Evolutionary conservation across 2,329 filamentous ascomycete genomes (phyloP).

Genomic region (Tympanopsis confertula): DNA sequence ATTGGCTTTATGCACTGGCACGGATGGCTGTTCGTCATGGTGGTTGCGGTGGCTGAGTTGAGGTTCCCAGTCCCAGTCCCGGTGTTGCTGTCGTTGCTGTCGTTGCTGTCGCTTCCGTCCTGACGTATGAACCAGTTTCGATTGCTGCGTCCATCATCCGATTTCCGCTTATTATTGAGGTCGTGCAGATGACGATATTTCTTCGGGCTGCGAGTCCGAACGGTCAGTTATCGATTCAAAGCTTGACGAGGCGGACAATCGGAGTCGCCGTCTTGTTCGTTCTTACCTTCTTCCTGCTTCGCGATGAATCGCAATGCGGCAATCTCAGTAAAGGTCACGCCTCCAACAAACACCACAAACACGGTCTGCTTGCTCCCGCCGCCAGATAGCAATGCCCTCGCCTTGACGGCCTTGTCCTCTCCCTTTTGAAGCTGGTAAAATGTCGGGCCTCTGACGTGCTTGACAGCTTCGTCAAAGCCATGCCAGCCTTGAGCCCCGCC

Average conservation of each 20-base stretch:
- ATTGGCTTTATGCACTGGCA: too few relatives aligned
- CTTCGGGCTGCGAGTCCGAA: conserved; percentile 46
- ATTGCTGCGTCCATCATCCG: conserved; percentile 78
- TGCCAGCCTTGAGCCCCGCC: conserved; percentile 72
- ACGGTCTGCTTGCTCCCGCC: conserved; percentile 65
- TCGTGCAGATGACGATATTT: conserved; percentile 85
- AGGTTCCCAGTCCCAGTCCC: too few relatives aligned
- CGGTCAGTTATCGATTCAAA: too few relatives aligned
- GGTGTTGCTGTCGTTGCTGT: background rate
- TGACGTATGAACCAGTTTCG: conserved; percentile 57
- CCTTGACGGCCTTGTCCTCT: conserved; percentile 83
- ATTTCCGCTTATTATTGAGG: conserved; percentile 80
- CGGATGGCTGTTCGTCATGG: background rate
- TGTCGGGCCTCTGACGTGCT: conserved; percentile 75
- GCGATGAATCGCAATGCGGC: conserved; percentile 85
- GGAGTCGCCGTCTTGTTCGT: too few relatives aligned
- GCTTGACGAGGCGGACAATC: too few relatives aligned
- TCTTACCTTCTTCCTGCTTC: conserved; percentile 64
- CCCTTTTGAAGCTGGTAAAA: conserved; percentile 89
- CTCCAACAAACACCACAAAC: conserved; percentile 95
- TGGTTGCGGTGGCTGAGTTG: background rate
- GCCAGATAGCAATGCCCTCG: conserved; percentile 70
- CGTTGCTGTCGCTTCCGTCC: background rate
- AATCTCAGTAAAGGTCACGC: conserved; percentile 91
- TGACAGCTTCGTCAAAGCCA: conserved; percentile 84